These are phyloP conservation scores for Leishmania martiniquensis DNA, from an alignment of 208 protist genomes.

Conservation along the genomic window DNA sequence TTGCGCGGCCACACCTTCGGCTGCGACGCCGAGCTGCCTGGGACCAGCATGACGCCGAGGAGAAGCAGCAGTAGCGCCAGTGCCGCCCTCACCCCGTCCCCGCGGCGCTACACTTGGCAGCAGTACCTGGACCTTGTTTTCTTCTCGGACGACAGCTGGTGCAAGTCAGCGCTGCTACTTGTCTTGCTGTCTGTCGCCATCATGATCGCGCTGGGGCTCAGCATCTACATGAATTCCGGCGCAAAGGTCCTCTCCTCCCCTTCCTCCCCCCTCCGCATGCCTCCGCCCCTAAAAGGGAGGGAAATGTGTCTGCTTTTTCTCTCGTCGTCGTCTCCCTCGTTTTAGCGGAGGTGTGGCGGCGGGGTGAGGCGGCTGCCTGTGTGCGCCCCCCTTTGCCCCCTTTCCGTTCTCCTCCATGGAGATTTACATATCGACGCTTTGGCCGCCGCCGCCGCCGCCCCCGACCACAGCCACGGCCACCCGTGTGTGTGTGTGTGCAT, in stretches of 20 bases:
- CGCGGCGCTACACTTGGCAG: conserved; percentile 10
- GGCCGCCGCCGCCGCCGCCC: too few relatives aligned
- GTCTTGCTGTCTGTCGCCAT: conserved; percentile 13
- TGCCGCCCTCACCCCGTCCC: not conserved
- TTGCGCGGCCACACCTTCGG: conserved; percentile 24
- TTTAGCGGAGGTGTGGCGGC: not conserved
- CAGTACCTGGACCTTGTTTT: conserved; percentile 20
- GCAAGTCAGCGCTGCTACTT: conserved; percentile 8
- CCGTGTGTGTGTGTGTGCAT: not conserved
- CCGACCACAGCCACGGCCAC: too few relatives aligned
- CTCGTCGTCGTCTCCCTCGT: too few relatives aligned
- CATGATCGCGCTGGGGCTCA: conserved; percentile 16
- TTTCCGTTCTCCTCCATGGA: not conserved
- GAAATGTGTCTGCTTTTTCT: too few relatives aligned
- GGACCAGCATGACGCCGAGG: not conserved
- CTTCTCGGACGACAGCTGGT: conserved; percentile 24
- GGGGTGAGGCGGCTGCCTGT: not conserved
- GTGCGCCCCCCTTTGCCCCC: too few relatives aligned
- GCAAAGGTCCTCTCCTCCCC: not conserved
- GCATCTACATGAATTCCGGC: conserved; percentile 24
- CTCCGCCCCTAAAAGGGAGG: too few relatives aligned
- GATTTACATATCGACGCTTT: too few relatives aligned
- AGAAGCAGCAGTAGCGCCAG: not conserved
- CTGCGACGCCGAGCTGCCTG: conserved; percentile 15
- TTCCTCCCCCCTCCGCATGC: too few relatives aligned